phyloP scores from a whole-genome alignment of 2,329 filamentous ascomycete genomes.

The Aulographum hederae region DNA sequence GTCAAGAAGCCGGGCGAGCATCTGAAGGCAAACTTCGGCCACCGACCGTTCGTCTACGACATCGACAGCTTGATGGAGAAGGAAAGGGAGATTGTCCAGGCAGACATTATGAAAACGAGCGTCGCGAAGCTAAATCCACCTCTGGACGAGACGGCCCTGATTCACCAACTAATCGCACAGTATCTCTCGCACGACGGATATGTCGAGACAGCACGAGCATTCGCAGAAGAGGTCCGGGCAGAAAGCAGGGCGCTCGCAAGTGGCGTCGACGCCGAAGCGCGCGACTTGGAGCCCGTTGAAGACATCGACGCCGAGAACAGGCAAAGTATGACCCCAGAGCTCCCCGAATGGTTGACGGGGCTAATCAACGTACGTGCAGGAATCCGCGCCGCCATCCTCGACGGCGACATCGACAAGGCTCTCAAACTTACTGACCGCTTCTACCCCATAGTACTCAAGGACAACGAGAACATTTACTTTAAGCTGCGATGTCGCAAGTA shows the following conservation, averaged over 20 bases:
- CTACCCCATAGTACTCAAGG: slow-evolving; percentile 63
- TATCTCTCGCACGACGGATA: slow-evolving; percentile 93
- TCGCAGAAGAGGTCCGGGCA: slow-evolving; percentile 60
- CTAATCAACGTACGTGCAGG: slow-evolving; percentile 30
- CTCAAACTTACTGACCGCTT: slow-evolving; percentile 62
- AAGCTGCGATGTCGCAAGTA: slow-evolving; percentile 79
- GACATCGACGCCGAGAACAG: slow-evolving; percentile 74
- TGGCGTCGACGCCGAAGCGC: slow-evolving; percentile 25
- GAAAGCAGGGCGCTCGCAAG: slow-evolving; percentile 54
- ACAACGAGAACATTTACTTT: slow-evolving; percentile 76
- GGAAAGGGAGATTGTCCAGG: slow-evolving; percentile 40
- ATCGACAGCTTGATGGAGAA: slow-evolving; percentile 69
- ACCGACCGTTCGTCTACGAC: slow-evolving; percentile 69
- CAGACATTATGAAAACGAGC: slow-evolving; percentile 40
- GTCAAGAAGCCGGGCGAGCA: slow-evolving; percentile 46
- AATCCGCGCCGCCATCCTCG: slow-evolving; percentile 71
- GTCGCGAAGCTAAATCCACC: slow-evolving; percentile 43
- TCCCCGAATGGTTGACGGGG: not conserved
- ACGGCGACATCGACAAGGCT: slow-evolving; percentile 81
- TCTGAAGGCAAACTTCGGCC: slow-evolving; percentile 43
- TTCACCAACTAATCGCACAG: slow-evolving; percentile 70
- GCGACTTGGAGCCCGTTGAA: slow-evolving; percentile 52
- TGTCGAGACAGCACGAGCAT: slow-evolving; percentile 77
- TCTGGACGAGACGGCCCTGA: slow-evolving; percentile 55
- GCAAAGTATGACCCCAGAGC: slow-evolving; percentile 39